Evolutionary conservation across 306 rosid species (phyloP).

Genomic region (Fragaria ananassa): DNA sequence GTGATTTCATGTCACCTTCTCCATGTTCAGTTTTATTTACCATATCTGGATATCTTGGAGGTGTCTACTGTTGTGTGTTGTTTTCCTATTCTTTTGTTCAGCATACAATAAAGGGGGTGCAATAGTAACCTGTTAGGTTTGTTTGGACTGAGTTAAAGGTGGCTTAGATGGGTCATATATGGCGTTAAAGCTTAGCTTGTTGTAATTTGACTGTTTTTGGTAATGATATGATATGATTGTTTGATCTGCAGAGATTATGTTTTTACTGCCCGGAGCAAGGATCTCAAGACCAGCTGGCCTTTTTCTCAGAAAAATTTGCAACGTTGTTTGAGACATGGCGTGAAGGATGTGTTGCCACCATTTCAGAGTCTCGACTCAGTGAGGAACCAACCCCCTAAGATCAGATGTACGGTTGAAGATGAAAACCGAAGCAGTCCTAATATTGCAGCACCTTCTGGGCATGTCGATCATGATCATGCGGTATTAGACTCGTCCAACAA

Average conservation of each 20-base stretch:
- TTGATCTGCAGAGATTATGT: slow-evolving; percentile 54
- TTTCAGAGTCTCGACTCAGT: slow-evolving; percentile 40
- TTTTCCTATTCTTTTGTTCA: background rate
- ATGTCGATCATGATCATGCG: slow-evolving; percentile 26
- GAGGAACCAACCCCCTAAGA: slow-evolving; percentile 26
- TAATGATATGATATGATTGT: slow-evolving; percentile 8
- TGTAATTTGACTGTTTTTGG: background rate
- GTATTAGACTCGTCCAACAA: slow-evolving; percentile 17
- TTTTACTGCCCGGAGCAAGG: slow-evolving; percentile 42
- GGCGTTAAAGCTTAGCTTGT: slow-evolving; percentile 10
- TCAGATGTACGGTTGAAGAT: slow-evolving; percentile 26
- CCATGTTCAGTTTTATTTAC: slow-evolving; percentile 5
- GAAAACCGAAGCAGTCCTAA: slow-evolving; percentile 20
- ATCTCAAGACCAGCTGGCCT: slow-evolving; percentile 54
- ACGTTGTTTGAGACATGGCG: slow-evolving; percentile 54
- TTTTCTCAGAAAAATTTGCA: slow-evolving; percentile 50
- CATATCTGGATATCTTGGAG: slow-evolving; percentile 20
- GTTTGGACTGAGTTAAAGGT: slow-evolving; percentile 1
- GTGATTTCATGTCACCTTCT: slow-evolving; percentile 43
- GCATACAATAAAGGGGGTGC: slow-evolving; percentile 29
- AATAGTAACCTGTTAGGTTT: background rate
- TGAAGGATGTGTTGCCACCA: slow-evolving; percentile 52
- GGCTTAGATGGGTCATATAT: slow-evolving; percentile 2
- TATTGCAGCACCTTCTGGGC: slow-evolving; percentile 27
- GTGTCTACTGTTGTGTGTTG: slow-evolving; percentile 21